phyloP scores from a whole-genome alignment of 139 green algal genomes.

The Auxenochlorella protothecoides region DNA sequence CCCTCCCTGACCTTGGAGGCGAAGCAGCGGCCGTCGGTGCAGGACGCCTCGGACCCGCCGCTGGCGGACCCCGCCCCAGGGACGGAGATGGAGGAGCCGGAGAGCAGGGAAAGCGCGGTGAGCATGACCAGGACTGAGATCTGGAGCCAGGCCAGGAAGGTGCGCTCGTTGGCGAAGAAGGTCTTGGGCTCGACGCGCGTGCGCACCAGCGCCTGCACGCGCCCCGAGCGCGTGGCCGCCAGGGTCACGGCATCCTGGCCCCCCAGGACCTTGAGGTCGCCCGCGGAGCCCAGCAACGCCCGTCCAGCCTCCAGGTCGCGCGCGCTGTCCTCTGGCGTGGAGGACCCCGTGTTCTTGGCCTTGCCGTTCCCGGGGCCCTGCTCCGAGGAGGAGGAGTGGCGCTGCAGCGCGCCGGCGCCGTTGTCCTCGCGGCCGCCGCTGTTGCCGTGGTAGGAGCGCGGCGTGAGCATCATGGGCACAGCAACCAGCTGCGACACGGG shows the following conservation, averaged over 20 bases:
- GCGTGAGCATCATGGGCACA: neutral
- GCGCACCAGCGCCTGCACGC: constrained; percentile 37
- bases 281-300: no score
- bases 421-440: neutral
- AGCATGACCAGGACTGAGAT: constrained; percentile 69
- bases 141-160: constrained; percentile 78
- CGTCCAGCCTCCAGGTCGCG: constrained; percentile 2
- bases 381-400: neutral
- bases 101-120: constrained; percentile 38
- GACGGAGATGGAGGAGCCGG: neutral
- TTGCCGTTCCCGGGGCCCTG: neutral
- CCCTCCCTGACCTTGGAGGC: constrained; percentile 15
- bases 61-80: no score
- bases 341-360: neutral
- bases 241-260: neutral
- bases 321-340: constrained; percentile 1
- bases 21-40: constrained; percentile 3
- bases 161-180: constrained; percentile 86
- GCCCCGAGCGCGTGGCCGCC: neutral
- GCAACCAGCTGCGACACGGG: neutral
- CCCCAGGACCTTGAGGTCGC: constrained; percentile 1
- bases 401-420: neutral
- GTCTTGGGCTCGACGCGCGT: constrained; percentile 79
- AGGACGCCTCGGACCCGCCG: no score
- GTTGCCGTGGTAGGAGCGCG: no score